Evolutionary conservation across 1,139 yeast genomes (phyloP).

Genomic region (Sugiyamaella castrensis): DNA sequence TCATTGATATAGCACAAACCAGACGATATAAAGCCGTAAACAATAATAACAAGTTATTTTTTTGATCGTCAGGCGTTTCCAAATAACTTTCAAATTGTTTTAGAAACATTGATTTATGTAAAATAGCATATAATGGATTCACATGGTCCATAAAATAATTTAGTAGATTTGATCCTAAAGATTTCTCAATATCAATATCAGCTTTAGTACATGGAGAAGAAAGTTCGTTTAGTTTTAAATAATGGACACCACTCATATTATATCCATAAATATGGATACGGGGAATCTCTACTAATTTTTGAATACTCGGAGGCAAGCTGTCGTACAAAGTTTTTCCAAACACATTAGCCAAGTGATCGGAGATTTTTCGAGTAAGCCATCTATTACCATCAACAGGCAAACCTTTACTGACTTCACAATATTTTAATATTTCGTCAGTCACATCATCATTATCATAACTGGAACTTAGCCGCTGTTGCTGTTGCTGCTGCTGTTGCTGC

Average conservation of each 20-base stretch:
- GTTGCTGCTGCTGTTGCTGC: too few species aligned
- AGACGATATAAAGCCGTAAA: conserved; percentile 53
- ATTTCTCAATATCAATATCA: conserved; percentile 32
- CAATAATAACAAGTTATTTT: conserved; percentile 41
- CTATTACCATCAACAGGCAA: too few species aligned
- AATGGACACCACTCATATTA: conserved; percentile 61
- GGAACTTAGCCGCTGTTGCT: too few species aligned
- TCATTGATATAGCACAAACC: conserved; percentile 50
- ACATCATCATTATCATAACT: too few species aligned
- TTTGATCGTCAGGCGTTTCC: conserved; percentile 25
- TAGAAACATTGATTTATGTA: conserved; percentile 54
- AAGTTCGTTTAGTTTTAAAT: conserved; percentile 40
- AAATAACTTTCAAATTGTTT: conserved; percentile 49
- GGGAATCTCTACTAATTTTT: conserved; percentile 47
- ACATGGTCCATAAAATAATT: conserved; percentile 50
- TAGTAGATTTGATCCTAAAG: conserved; percentile 32
- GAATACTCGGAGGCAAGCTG: conserved; percentile 42
- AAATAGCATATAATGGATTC: conserved; percentile 53
- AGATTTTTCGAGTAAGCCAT: too few species aligned
- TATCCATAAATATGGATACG: conserved; percentile 62
- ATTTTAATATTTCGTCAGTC: too few species aligned
- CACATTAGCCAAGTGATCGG: too few species aligned
- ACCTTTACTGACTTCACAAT: too few species aligned
- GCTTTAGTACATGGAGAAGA: conserved; percentile 42
- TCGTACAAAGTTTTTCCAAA: conserved; percentile 45